Conservation (phyloP, 257 asterid genomes). For the Nicotiana tabacum region DNA sequence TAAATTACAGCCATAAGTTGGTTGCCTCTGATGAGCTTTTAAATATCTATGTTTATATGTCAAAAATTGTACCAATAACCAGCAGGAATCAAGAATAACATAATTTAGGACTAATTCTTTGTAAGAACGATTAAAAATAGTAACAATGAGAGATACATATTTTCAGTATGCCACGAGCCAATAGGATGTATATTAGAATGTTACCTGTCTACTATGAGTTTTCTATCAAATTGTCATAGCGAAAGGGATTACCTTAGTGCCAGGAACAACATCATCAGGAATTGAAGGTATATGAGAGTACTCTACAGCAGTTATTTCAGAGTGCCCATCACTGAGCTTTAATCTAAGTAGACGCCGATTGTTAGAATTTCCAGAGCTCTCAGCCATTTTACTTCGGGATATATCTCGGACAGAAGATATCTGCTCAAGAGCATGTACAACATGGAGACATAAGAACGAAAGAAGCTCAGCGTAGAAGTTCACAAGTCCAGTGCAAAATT, state of each 20-base stretch:
- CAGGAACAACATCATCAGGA: constrained; percentile 66
- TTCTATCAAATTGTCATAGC: no score
- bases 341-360: constrained; percentile 49
- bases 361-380: constrained; percentile 49
- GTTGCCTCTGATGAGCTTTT: background rate
- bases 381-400: constrained; percentile 46
- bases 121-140: background rate
- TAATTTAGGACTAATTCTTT: background rate
- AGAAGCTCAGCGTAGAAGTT: background rate
- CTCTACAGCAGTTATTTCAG: constrained; percentile 68
- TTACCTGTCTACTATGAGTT: background rate
- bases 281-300: constrained; percentile 58
- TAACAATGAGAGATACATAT: background rate
- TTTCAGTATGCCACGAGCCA: background rate
- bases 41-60: background rate
- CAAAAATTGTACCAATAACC: background rate
- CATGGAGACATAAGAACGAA: background rate
- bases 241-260: constrained; percentile 72
- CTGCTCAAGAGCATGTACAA: constrained; percentile 20
- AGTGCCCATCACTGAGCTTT: constrained; percentile 82
- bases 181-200: background rate
- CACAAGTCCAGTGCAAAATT: background rate
- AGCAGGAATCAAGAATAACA: background rate
- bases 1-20: background rate
- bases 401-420: constrained; percentile 62